phyloP scores from a whole-genome alignment of 371 early-diverging fungal genomes.

The Batkoa obscura region DNA sequence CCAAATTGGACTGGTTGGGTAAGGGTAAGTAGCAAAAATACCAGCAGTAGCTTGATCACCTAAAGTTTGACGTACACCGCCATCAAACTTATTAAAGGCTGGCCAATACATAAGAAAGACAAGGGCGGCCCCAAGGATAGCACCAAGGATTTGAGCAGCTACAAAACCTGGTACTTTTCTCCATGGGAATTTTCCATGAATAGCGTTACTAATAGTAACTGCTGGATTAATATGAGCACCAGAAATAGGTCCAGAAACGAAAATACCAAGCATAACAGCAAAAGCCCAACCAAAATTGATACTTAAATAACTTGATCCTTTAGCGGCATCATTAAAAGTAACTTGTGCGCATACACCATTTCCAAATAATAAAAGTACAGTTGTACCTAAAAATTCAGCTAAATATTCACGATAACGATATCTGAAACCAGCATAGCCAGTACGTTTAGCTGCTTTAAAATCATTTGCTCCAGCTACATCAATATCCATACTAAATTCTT shows the following conservation, averaged over 20 bases:
- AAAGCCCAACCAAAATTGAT: constrained; percentile 36
- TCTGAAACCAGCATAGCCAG: background rate
- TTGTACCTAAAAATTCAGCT: constrained; percentile 63
- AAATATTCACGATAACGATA: background rate
- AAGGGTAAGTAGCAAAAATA: constrained; percentile 48
- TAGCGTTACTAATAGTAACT: constrained; percentile 42
- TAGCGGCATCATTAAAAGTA: constrained; percentile 4
- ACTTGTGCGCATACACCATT: constrained; percentile 40
- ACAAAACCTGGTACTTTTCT: constrained; percentile 36
- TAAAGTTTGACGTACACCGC: constrained; percentile 24
- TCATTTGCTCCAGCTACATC: too few relatives aligned
- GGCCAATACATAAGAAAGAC: constrained; percentile 25
- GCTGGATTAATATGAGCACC: constrained; percentile 70
- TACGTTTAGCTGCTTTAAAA: too few relatives aligned
- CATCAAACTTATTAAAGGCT: constrained; percentile 33
- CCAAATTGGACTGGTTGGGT: constrained; percentile 24
- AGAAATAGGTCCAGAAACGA: constrained; percentile 53
- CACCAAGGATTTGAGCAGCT: constrained; percentile 41
- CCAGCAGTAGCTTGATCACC: constrained; percentile 28
- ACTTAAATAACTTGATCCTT: constrained; percentile 18
- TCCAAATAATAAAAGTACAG: constrained; percentile 42
- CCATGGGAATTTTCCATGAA: constrained; percentile 45
- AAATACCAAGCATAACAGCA: constrained; percentile 33
- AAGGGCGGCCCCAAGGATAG: constrained; percentile 46
- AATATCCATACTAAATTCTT: too few relatives aligned